phyloP scores from a whole-genome alignment of 192 early-diverging fungal genomes.

The Coemansia biformis region DNA sequence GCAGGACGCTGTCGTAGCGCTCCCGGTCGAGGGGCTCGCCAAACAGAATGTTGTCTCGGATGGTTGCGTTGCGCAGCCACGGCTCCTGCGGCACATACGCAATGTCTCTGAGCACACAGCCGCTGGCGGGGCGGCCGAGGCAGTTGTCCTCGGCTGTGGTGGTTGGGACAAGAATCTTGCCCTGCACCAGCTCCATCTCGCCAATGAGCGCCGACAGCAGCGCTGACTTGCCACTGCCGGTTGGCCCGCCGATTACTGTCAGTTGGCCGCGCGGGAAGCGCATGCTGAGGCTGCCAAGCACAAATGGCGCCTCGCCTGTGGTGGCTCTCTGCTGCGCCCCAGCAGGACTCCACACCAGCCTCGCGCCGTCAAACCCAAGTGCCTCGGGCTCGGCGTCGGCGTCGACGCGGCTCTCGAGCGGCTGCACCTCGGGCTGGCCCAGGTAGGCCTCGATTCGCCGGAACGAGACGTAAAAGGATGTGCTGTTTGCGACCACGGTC shows the following conservation, averaged over 20 bases:
- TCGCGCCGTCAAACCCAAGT: conserved; percentile 49
- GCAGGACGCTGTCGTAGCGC: conserved; percentile 69
- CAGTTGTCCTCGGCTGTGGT: conserved; percentile 1
- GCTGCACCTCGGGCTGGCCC: conserved; percentile 61
- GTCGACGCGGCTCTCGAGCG: conserved; percentile 18
- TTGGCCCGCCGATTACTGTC: conserved; percentile 74
- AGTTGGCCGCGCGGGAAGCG: conserved; percentile 62
- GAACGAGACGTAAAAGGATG: conserved; percentile 58
- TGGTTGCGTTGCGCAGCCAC: conserved; percentile 65
- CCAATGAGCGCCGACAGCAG: conserved; percentile 78
- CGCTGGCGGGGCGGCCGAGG: neutral
- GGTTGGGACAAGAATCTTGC: conserved; percentile 17
- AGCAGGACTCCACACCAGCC: conserved; percentile 18
- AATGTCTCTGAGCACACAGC: conserved; percentile 37
- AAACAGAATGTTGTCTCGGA: conserved; percentile 82
- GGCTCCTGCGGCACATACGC: conserved; percentile 81
- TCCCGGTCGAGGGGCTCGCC: conserved; percentile 62
- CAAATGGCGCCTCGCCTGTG: conserved; percentile 12
- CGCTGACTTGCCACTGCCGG: conserved; percentile 81
- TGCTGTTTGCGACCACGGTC: conserved; percentile 48
- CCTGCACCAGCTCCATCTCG: conserved; percentile 55
- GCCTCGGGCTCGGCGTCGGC: neutral
- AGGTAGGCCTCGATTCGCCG: conserved; percentile 67
- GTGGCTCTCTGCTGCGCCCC: neutral
- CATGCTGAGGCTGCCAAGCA: conserved; percentile 57